Evolutionary conservation across 2,329 filamentous ascomycete genomes (phyloP).

Genomic region (Curvularia sp.): DNA sequence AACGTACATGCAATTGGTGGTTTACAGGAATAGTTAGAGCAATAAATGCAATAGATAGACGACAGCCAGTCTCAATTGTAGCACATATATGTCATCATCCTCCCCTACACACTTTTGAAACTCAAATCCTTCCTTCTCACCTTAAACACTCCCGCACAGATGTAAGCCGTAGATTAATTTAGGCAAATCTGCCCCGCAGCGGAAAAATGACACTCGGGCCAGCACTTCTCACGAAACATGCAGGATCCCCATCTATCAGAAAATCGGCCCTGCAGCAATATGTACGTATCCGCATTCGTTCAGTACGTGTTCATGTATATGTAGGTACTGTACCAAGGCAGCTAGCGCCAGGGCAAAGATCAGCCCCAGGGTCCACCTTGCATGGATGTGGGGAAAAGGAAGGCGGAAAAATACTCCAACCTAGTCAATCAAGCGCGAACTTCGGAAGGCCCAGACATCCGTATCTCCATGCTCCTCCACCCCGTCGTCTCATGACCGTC

Average conservation of each 20-base stretch:
- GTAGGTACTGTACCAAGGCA: too few relatives aligned
- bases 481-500: slow-evolving; percentile 22
- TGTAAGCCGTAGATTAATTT: neutral
- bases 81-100: too few relatives aligned
- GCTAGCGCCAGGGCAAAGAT: neutral
- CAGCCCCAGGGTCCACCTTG: neutral
- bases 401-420: too few relatives aligned
- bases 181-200: neutral
- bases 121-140: neutral
- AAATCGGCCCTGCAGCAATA: too few relatives aligned
- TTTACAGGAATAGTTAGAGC: neutral
- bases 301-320: too few relatives aligned
- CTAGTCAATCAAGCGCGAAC: neutral
- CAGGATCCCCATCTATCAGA: too few relatives aligned
- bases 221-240: too few relatives aligned
- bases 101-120: neutral
- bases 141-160: neutral
- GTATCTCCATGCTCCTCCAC: slow-evolving; percentile 5
- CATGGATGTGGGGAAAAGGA: too few relatives aligned
- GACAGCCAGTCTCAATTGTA: too few relatives aligned
- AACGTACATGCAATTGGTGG: neutral
- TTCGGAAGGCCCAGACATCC: slow-evolving; percentile 14
- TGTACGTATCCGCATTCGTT: too few relatives aligned
- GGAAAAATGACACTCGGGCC: too few relatives aligned
- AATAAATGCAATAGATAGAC: neutral